These are phyloP conservation scores for Botrytis squamosa DNA, from an alignment of 2,329 filamentous ascomycete species.

Conservation along the genomic window DNA sequence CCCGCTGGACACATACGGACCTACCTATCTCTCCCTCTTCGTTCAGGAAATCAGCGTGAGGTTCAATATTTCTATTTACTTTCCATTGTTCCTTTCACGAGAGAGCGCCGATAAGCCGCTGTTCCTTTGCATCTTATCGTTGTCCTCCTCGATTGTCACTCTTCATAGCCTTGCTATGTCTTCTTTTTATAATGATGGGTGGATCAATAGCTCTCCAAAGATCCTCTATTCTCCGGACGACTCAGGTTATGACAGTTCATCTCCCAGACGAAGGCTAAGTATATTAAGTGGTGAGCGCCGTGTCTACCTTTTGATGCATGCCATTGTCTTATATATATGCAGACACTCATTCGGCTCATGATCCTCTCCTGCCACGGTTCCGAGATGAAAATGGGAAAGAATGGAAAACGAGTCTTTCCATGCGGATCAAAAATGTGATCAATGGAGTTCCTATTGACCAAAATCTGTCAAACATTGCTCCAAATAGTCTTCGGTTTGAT, in stretches of 20 bases:
- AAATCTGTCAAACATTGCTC: constrained; percentile 1
- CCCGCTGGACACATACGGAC: constrained; percentile 14
- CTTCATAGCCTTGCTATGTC: constrained; percentile 27
- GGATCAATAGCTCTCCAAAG: constrained; percentile 1
- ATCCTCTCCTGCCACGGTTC: background rate
- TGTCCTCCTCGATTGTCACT: constrained; percentile 31
- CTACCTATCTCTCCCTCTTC: constrained; percentile 6
- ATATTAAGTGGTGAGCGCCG: constrained; percentile 11
- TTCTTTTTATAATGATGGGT: constrained; percentile 6
- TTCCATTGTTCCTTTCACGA: constrained; percentile 26
- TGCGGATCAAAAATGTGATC: constrained; percentile 12
- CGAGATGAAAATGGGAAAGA: constrained; percentile 16
- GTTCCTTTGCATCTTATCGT: constrained; percentile 32
- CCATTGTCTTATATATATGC: background rate
- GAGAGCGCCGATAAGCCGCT: constrained; percentile 34
- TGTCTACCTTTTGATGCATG: background rate
- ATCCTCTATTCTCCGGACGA: constrained; percentile 15
- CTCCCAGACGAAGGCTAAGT: constrained; percentile 15
- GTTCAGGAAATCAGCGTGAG: constrained; percentile 8
- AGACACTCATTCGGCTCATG: constrained; percentile 3
- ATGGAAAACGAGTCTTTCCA: constrained; percentile 8
- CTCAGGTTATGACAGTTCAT: constrained; percentile 25
- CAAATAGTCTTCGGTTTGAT: constrained; percentile 18
- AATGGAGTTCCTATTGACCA: background rate
- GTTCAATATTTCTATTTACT: constrained; percentile 19